Evolutionary conservation across 1,139 yeast genomes (phyloP).

Genomic region (Tardiomyces blankii): DNA sequence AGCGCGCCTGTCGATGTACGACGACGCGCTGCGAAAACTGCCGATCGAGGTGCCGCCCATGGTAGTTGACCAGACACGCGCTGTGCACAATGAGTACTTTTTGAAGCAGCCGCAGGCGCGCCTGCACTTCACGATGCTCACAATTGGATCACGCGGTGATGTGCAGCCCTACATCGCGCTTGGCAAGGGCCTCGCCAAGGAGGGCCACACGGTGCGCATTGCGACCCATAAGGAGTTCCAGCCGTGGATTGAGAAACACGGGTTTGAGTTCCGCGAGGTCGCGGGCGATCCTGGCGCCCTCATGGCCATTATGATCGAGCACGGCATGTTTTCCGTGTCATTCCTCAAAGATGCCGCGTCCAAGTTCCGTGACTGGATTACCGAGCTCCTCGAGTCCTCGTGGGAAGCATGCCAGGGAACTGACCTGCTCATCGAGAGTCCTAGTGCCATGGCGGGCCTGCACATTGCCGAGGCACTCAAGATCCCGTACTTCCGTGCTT

Average conservation of each 20-base stretch:
- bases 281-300: constrained; percentile 93
- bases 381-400: constrained; percentile 52
- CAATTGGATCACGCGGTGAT: constrained; percentile 93
- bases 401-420: constrained; percentile 83
- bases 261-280: constrained; percentile 55
- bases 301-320: constrained; percentile 86
- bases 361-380: constrained; percentile 73
- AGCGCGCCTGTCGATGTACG: constrained; percentile 23
- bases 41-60: constrained; percentile 15
- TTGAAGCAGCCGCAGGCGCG: constrained; percentile 20
- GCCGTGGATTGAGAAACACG: constrained; percentile 60
- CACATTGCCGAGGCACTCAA: constrained; percentile 88
- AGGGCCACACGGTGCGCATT: constrained; percentile 76
- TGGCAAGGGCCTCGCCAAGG: constrained; percentile 64
- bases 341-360: constrained; percentile 74
- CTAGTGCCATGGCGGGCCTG: constrained; percentile 91
- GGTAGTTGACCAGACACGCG: constrained; percentile 13
- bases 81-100: constrained; percentile 9
- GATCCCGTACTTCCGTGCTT: constrained; percentile 87
- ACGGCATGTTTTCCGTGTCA: constrained; percentile 77
- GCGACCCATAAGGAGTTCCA: constrained; percentile 79
- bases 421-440: constrained; percentile 82
- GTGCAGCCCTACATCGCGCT: constrained; percentile 92
- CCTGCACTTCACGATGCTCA: constrained; percentile 56
- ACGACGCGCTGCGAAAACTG: constrained; percentile 13